Percentiles rank a stretch among this genome's conserved stretches.
Evolutionary conservation across 306 rosid genomes (phyloP).

Genomic region (Dicorynia guianensis): DNA sequence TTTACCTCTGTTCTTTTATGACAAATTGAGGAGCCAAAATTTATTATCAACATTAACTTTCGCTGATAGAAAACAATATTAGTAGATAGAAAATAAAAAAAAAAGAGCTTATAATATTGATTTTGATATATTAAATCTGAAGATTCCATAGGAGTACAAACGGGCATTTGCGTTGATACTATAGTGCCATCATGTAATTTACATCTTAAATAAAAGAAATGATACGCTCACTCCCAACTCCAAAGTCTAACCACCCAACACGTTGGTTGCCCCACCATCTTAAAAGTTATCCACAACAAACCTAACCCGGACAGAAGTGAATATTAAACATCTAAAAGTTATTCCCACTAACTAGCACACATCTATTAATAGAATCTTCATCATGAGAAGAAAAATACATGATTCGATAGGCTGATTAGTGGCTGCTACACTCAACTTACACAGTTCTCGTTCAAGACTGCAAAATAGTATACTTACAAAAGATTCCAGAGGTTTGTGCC

Average conservation of each 20-base stretch:
- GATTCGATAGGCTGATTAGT: background rate
- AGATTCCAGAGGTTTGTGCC: background rate
- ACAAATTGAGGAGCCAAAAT: no score
- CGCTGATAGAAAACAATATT: no score
- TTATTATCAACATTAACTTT: no score
- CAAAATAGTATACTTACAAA: background rate
- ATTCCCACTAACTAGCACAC: constrained; percentile 13
- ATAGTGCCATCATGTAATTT: background rate
- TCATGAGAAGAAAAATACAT: background rate
- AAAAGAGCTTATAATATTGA: background rate
- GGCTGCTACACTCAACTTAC: background rate
- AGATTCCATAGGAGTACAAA: background rate
- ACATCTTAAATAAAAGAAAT: background rate
- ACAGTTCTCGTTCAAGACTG: background rate
- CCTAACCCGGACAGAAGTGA: constrained; percentile 6
- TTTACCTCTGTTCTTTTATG: no score
- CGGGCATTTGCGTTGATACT: background rate
- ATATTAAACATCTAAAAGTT: background rate
- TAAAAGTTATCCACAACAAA: constrained; percentile 27
- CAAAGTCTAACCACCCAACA: constrained; percentile 24
- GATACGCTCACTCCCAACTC: constrained; percentile 2
- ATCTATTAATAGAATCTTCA: background rate
- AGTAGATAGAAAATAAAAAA: no score
- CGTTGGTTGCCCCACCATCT: constrained; percentile 33
- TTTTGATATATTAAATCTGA: background rate